phyloP scores from a whole-genome alignment of 2,329 filamentous ascomycete species.

The Phialemonium atrogriseum region DNA sequence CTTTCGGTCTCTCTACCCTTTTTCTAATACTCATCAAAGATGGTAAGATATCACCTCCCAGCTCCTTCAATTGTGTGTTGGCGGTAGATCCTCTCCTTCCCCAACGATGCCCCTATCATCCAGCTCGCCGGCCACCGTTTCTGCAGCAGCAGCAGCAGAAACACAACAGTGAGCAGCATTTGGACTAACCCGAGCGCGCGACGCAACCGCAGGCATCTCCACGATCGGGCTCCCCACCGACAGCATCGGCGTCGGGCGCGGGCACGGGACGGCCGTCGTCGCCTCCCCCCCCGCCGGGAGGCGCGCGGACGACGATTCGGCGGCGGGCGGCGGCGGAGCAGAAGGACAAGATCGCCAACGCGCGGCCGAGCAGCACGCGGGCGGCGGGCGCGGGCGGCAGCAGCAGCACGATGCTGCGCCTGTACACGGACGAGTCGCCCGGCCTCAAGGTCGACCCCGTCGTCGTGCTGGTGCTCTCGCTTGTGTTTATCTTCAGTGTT shows the following conservation, averaged over 20 bases:
- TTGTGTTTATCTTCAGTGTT: slow-evolving; percentile 98
- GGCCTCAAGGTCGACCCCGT: slow-evolving; percentile 97
- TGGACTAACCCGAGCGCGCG: slow-evolving; percentile 2
- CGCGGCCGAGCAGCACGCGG: slow-evolving; percentile 82
- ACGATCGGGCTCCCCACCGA: slow-evolving; percentile 49
- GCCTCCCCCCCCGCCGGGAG: slow-evolving; percentile 82
- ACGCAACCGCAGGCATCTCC: slow-evolving; percentile 47
- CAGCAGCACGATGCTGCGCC: slow-evolving; percentile 94
- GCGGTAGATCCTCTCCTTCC: slow-evolving; percentile 11
- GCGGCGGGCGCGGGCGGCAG: slow-evolving; percentile 91
- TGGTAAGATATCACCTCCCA: slow-evolving; percentile 2
- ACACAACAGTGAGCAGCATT: slow-evolving; percentile 1
- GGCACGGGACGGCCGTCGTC: slow-evolving; percentile 73
- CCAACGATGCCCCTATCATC: not conserved
- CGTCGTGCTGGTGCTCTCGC: slow-evolving; percentile 88
- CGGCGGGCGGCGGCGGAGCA: slow-evolving; percentile 93
- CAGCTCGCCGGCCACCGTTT: not conserved
- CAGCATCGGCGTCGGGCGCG: slow-evolving; percentile 52
- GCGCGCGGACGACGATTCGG: slow-evolving; percentile 90
- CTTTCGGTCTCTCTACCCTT: not conserved
- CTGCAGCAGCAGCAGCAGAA: too few relatives aligned
- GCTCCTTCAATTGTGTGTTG: not conserved
- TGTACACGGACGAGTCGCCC: slow-evolving; percentile 97
- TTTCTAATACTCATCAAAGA: slow-evolving; percentile 1
- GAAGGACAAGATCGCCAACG: slow-evolving; percentile 95